These are phyloP conservation scores for Calocybe gangraenosa DNA, from an alignment of 768 basidiomycete genomes.

Conservation along the genomic window DNA sequence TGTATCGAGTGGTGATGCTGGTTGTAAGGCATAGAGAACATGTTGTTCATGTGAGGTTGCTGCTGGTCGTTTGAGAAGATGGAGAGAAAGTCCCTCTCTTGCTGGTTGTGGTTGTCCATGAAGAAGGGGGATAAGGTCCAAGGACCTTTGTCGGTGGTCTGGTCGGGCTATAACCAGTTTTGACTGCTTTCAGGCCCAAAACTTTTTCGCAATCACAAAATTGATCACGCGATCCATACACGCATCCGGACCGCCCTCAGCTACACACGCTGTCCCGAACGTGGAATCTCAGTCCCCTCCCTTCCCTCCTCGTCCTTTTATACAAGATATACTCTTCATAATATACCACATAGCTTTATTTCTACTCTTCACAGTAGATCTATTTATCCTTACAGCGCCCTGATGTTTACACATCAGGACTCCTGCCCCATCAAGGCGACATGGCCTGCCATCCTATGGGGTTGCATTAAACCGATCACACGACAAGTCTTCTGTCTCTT, in stretches of 20 bases:
- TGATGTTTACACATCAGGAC: background rate
- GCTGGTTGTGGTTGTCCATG: slow-evolving; percentile 17
- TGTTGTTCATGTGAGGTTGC: slow-evolving; percentile 6
- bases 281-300: no score
- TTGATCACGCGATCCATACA: no score
- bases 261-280: no score
- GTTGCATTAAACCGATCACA: slow-evolving; percentile 1
- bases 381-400: slow-evolving; percentile 10
- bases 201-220: no score
- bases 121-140: slow-evolving; percentile 3
- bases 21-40: slow-evolving; percentile 6
- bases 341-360: background rate
- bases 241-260: no score
- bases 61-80: slow-evolving; percentile 16
- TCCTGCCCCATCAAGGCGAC: background rate
- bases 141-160: slow-evolving; percentile 4
- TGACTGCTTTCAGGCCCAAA: no score
- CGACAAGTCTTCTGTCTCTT: background rate
- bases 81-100: slow-evolving; percentile 21
- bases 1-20: slow-evolving; percentile 10
- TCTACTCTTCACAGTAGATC: slow-evolving; percentile 8
- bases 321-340: no score
- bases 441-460: background rate
- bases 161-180: slow-evolving; percentile 1
- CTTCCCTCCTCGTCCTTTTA: no score